Evolutionary conservation across 2,329 filamentous ascomycete genomes (phyloP), one percentile per base, ranked within the genome.

Genomic region (Alternaria sp.): DNA sequence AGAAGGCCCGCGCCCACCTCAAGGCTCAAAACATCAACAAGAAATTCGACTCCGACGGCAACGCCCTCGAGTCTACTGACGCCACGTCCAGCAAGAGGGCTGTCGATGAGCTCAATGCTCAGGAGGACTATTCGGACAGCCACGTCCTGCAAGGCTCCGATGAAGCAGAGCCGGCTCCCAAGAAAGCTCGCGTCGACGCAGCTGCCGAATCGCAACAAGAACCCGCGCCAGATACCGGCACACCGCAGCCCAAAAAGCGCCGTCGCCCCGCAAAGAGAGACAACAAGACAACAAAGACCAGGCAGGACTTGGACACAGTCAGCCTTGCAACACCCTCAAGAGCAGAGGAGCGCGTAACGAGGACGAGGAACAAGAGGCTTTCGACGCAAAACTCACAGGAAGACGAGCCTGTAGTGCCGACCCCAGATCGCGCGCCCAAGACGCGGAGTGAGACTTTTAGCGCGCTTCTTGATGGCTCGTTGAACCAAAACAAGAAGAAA

Each of bases 11-110:
- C 7, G 72, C 71, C 49, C 58, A 70, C 45, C 47, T 74, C 54
- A 73, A 71, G 55, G 73, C 71, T 18, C 59, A 60, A 58, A 25
- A 69, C 51, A 63, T 69, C 43, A 73, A 78, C 50, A 74, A 64
- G 59, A 75, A 71, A 43, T 78, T 78, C 63, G 64, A 73, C 46
- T 66, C 76, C 20, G 61, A 75, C 58, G 72, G 64, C 18, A 72
- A 75, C 46, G 68, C 68, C 21, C 65, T 57, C 18, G 28, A 65
- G 59, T 65, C 62, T 23, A 56, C 62, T 53, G 59, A 43, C 6
- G 59, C 65, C 53, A 63, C 68, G 26, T 54, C 58, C 9, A 75
- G 70, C 67, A 79, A 79, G 72, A 67, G 76, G 56, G 67, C 61
- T 4, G 72, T 63, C 37, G 73, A 71, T 1, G 65, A 71, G n/a